Evolutionary conservation across 768 basidiomycete genomes (phyloP).

Genomic region (Mycena metata): DNA sequence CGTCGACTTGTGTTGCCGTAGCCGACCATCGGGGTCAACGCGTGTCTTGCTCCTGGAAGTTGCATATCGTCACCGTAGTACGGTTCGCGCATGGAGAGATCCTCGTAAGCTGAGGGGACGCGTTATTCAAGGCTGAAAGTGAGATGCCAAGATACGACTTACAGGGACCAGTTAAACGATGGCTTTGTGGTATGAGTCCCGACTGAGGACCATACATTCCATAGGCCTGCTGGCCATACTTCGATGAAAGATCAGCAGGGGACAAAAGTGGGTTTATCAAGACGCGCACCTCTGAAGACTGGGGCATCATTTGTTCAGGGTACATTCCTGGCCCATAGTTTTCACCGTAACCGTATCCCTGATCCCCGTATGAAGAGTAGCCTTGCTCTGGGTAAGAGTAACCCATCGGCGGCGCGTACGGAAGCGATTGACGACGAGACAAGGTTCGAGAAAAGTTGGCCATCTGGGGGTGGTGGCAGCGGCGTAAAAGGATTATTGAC

Average conservation of each 20-base stretch:
- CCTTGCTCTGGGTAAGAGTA: constrained; percentile 16
- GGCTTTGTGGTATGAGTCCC: constrained; percentile 53
- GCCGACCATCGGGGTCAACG: constrained; percentile 51
- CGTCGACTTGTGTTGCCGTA: constrained; percentile 47
- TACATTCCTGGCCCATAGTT: constrained; percentile 55
- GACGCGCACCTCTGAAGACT: constrained; percentile 54
- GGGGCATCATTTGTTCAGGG: constrained; percentile 55
- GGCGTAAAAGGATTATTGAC: constrained; percentile 12
- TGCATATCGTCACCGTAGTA: constrained; percentile 66
- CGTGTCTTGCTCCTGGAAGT: constrained; percentile 50
- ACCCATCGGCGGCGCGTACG: constrained; percentile 33
- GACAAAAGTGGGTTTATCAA: not conserved
- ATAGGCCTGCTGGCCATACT: constrained; percentile 63
- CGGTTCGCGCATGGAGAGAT: constrained; percentile 55
- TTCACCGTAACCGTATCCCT: constrained; percentile 31
- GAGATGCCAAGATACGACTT: constrained; percentile 30
- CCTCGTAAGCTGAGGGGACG: constrained; percentile 64
- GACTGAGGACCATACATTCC: constrained; percentile 59
- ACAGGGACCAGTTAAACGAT: constrained; percentile 60
- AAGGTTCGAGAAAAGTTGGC: constrained; percentile 36
- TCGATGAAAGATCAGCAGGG: constrained; percentile 21
- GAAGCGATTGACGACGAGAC: constrained; percentile 46
- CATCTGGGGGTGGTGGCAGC: constrained; percentile 16
- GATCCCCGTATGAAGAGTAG: constrained; percentile 27
- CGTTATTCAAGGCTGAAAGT: constrained; percentile 7